These are phyloP conservation scores for Mycena albidolilacea DNA, from an alignment of 768 basidiomycete genomes.

Conservation along the genomic window DNA sequence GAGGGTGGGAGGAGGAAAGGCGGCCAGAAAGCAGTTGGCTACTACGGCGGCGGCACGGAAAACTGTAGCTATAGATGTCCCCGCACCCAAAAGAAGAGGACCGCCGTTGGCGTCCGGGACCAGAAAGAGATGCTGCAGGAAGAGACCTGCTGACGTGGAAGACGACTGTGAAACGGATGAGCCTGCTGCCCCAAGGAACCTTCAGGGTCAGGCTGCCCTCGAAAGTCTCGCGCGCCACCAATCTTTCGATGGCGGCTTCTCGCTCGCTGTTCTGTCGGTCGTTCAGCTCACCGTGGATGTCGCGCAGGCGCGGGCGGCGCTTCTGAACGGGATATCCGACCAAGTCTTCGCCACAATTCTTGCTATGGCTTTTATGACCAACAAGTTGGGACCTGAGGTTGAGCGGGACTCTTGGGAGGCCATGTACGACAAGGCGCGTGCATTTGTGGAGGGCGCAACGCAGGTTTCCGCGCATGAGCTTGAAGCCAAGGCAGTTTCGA, in stretches of 20 bases:
- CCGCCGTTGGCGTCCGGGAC: not conserved
- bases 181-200: conserved; percentile 6
- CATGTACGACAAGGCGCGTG: conserved; percentile 34
- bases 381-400: conserved; percentile 20
- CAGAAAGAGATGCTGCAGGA: not conserved
- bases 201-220: conserved; percentile 7
- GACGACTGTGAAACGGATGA: not conserved
- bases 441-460: conserved; percentile 1
- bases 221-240: conserved; percentile 39
- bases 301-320: not conserved
- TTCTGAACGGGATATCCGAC: conserved; percentile 20
- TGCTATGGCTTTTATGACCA: conserved; percentile 33
- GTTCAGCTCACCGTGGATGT: conserved; percentile 17
- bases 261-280: conserved; percentile 25
- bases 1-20: not conserved
- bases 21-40: conserved; percentile 10
- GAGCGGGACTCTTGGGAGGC: conserved; percentile 37
- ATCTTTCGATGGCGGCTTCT: conserved; percentile 40
- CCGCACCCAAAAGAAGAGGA: not conserved
- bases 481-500: conserved; percentile 7
- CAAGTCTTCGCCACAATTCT: conserved; percentile 32
- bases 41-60: not conserved
- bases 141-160: not conserved
- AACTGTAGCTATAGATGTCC: not conserved
- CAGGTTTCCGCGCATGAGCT: conserved; percentile 12